Base-by-base conservation (phyloP, 192 early-diverging fungal genomes). In the Anaeromyces robustus region DNA sequence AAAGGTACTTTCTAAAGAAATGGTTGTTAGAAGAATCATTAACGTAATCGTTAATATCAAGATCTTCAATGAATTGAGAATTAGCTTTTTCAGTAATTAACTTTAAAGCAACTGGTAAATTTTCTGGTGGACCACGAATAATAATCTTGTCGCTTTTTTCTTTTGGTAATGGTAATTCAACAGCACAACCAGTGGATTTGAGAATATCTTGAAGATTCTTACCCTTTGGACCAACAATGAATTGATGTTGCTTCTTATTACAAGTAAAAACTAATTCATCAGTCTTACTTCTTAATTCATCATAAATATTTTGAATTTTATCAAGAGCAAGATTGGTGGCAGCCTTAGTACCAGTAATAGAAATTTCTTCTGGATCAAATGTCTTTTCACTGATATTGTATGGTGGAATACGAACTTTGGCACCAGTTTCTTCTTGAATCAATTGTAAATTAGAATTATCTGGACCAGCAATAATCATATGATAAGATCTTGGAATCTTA, bases 211-310 rank as follows among this genome's bases (percentile, higher is more conserved):
- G 87, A 77, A 98, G 88, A 29, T 88, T 88, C 30, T 89, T 84
- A 30, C 94, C 95, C 84, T 93, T 91, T 32, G 90, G 85, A 19
- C 97, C 97, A 34, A 96, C 88, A 29, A 99, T 86, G 85, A 96
- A 97, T 77, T 92, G 93, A 85, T 98, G 97, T 86, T 97, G 95
- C 79, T 93, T 92, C 88, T 98, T 97, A 77, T 94, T 92, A 77
- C 98, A 87, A 59, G 88, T 87, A 77, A 96, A 88, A 4, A 86
- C 86, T 77, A 94, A 84, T 17, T 89, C 91, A 34, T 90, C 85
- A 77, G 93, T 92, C 31, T 83, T 89, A 29, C 87, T 86, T 82
- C 93, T 86, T 78, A 98, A 86, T 30, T 92, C 85, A 12, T 84
- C 86, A 81, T 92, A 91, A 2, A 87, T 83, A 6, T 83, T 85